Conservation (phyloP, 768 basidiomycete species). For the Suillus fuscotomentosus region DNA sequence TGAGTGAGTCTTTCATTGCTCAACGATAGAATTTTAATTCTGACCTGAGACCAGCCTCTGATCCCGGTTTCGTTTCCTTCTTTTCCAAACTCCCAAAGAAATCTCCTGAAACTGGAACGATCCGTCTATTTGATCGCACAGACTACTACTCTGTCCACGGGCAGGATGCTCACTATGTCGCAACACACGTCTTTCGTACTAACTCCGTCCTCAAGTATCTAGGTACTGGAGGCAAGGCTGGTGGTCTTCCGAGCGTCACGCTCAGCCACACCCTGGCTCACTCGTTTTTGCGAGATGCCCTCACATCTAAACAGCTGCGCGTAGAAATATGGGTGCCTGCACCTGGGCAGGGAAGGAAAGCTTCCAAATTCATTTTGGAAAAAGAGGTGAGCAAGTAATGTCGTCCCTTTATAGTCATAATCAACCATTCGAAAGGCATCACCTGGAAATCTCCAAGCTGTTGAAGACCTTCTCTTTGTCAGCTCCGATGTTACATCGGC, state of each 20-base stretch:
- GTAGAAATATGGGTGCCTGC: slow-evolving; percentile 90
- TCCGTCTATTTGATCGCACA: slow-evolving; percentile 84
- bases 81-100: slow-evolving; percentile 61
- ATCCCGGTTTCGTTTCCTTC: slow-evolving; percentile 78
- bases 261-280: slow-evolving; percentile 78
- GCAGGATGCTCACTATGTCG: slow-evolving; percentile 81
- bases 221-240: slow-evolving; percentile 58
- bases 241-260: slow-evolving; percentile 72
- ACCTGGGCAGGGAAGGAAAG: slow-evolving; percentile 71
- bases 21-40: background rate
- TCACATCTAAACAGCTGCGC: slow-evolving; percentile 86
- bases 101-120: slow-evolving; percentile 73
- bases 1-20: background rate
- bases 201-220: slow-evolving; percentile 92
- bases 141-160: slow-evolving; percentile 91
- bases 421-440: slow-evolving; percentile 53
- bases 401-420: slow-evolving; percentile 6
- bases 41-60: slow-evolving; percentile 55
- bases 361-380: slow-evolving; percentile 70
- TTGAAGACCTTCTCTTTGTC: slow-evolving; percentile 84
- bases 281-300: slow-evolving; percentile 79
- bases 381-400: slow-evolving; percentile 59
- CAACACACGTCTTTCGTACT: slow-evolving; percentile 80
- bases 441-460: slow-evolving; percentile 67
- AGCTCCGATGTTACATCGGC: slow-evolving; percentile 78